These are phyloP conservation scores for Camellia oleifera DNA, from an alignment of 179 eudicot genomes.

Conservation along the genomic window DNA sequence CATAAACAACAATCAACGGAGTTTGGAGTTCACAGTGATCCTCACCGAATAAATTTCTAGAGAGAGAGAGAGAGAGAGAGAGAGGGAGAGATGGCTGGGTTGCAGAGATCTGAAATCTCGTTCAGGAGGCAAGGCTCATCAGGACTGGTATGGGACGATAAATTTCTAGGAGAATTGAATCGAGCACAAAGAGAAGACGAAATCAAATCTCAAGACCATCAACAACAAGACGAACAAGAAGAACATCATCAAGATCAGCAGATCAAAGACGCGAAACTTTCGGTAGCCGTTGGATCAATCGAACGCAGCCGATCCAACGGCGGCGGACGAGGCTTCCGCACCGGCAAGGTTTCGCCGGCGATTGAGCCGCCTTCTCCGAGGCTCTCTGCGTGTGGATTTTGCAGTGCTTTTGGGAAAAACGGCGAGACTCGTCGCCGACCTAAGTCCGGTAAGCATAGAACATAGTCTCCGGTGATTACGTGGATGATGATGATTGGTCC, in stretches of 20 bases:
- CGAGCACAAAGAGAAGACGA: conserved; percentile 1
- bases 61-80: conserved; percentile 7
- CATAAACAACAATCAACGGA: neutral
- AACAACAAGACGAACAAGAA: neutral
- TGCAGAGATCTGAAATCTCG: conserved; percentile 50
- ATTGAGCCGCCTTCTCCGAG: conserved; percentile 57
- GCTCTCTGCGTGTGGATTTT: conserved; percentile 38
- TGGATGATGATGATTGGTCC: neutral
- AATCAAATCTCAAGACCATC: neutral
- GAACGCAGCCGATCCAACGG: conserved; percentile 36
- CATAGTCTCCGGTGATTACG: conserved; percentile 3
- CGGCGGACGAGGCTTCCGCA: conserved; percentile 28
- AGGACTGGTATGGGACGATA: conserved; percentile 59
- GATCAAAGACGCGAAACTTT: conserved; percentile 11
- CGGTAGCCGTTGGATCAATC: conserved; percentile 11
- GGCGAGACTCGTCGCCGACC: conserved; percentile 26
- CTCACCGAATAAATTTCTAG: neutral
- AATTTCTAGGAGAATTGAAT: conserved; percentile 25
- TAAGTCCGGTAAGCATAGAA: conserved; percentile 28
- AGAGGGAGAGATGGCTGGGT: conserved; percentile 27
- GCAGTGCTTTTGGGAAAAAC: conserved; percentile 31
- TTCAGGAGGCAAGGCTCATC: conserved; percentile 63
- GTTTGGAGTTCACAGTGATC: neutral
- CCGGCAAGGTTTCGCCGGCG: conserved; percentile 41
- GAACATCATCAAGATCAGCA: neutral